Evolutionary conservation across 805 yeast genomes (phyloP).

Genomic region (Cyberlindnera maclurae): DNA sequence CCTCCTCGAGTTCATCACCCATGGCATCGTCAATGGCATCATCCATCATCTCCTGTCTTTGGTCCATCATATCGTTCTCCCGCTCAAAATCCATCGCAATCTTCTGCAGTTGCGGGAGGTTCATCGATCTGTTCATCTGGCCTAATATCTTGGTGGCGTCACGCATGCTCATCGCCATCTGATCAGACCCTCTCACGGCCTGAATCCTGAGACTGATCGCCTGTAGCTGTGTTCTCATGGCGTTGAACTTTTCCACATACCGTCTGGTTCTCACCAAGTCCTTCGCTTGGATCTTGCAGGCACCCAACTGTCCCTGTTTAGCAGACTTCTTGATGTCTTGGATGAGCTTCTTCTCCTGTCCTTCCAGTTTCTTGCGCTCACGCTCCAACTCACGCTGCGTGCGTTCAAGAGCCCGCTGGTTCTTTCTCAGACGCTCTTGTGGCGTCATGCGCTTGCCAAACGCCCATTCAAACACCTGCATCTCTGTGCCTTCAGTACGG

Average conservation of each 20-base stretch:
- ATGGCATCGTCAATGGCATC: constrained; percentile 96
- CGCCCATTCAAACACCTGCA: constrained; percentile 84
- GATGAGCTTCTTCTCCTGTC: constrained; percentile 84
- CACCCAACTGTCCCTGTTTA: constrained; percentile 78
- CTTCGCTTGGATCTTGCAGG: constrained; percentile 92
- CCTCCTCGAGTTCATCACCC: constrained; percentile 85
- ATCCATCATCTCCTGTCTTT: constrained; percentile 97
- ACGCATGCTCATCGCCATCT: constrained; percentile 91
- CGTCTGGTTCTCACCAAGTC: constrained; percentile 84
- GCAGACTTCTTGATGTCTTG: constrained; percentile 88
- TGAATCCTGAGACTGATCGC: constrained; percentile 90
- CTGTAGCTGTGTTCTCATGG: constrained; percentile 91
- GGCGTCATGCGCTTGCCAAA: constrained; percentile 93
- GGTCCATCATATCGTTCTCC: constrained; percentile 96
- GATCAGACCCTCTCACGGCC: constrained; percentile 85
- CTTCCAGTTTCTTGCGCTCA: constrained; percentile 79
- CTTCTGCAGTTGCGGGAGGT: constrained; percentile 78
- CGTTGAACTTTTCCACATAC: constrained; percentile 78
- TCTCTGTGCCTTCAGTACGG: constrained; percentile 20
- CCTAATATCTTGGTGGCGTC: constrained; percentile 84
- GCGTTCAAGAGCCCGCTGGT: constrained; percentile 90
- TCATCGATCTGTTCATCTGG: constrained; percentile 86
- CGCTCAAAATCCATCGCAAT: constrained; percentile 94
- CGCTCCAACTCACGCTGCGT: constrained; percentile 91
- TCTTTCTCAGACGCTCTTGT: constrained; percentile 89